phyloP scores from a whole-genome alignment of 148 eudicot species.

The Cornus kousa region DNA sequence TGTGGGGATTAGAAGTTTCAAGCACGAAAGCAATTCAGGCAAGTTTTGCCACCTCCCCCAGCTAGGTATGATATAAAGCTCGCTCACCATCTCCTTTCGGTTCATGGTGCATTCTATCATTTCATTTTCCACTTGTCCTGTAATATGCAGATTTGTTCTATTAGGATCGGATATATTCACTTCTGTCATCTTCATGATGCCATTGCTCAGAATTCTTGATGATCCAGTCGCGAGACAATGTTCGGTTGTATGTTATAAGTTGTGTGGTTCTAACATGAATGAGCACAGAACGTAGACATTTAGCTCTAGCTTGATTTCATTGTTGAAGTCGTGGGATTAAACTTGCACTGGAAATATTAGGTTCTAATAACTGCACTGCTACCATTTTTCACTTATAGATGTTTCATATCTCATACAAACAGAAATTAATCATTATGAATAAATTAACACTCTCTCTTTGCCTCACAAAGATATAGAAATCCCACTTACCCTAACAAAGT shows the following conservation, averaged over 20 bases:
- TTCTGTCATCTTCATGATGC: background rate
- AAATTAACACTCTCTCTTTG: background rate
- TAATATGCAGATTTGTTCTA: background rate
- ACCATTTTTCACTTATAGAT: background rate
- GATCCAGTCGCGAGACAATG: background rate
- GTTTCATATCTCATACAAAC: no score
- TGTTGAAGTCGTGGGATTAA: background rate
- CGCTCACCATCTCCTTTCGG: background rate
- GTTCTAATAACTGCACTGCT: no score
- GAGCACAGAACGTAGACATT: background rate
- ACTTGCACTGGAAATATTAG: no score
- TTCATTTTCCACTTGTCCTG: slow-evolving; percentile 3
- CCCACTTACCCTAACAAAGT: background rate
- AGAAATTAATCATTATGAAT: background rate
- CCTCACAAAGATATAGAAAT: background rate
- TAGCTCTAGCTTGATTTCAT: background rate
- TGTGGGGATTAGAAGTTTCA: background rate
- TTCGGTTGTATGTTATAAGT: background rate
- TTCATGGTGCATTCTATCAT: background rate
- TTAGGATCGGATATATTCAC: background rate
- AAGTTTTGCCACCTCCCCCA: background rate
- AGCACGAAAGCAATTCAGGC: slow-evolving; percentile 4
- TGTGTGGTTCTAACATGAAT: background rate
- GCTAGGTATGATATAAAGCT: background rate
- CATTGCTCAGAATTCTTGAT: background rate